phyloP scores from a whole-genome alignment of 257 asterid genomes.

The Lithospermum erythrorhizon region DNA sequence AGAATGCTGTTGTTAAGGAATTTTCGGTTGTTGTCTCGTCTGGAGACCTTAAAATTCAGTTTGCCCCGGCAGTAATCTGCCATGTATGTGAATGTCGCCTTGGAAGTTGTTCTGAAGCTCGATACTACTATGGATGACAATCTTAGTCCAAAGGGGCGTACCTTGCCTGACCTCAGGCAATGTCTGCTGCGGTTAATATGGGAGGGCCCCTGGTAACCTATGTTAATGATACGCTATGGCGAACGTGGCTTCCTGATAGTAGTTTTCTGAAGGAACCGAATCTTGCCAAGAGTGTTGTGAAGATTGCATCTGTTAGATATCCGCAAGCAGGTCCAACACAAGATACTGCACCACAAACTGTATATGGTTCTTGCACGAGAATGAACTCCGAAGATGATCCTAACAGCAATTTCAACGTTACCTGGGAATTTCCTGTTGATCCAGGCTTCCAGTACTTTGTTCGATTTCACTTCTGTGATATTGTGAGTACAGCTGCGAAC shows the following conservation, averaged over 20 bases:
- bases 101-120: conserved; percentile 45
- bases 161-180: conserved; percentile 25
- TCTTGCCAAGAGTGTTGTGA: conserved; percentile 23
- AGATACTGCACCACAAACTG: conserved; percentile 42
- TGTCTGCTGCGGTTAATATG: conserved; percentile 48
- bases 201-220: conserved; percentile 40
- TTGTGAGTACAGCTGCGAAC: conserved; percentile 39
- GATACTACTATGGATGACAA: conserved; percentile 28
- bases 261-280: conserved; percentile 17
- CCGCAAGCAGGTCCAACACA: conserved; percentile 41
- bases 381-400: conserved; percentile 22
- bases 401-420: conserved; percentile 38
- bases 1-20: conserved; percentile 16
- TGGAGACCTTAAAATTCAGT: conserved; percentile 27
- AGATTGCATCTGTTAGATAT: conserved; percentile 32
- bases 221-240: conserved; percentile 38
- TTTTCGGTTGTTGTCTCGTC: conserved; percentile 28
- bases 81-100: conserved; percentile 40
- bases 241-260: conserved; percentile 39
- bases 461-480: conserved; percentile 73
- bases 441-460: conserved; percentile 48
- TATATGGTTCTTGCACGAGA: conserved; percentile 43
- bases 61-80: conserved; percentile 30
- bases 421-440: conserved; percentile 58
- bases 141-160: conserved; percentile 24